Conservation (phyloP, 2,329 filamentous ascomycete species). For the Grosmannia clavigera region DNA sequence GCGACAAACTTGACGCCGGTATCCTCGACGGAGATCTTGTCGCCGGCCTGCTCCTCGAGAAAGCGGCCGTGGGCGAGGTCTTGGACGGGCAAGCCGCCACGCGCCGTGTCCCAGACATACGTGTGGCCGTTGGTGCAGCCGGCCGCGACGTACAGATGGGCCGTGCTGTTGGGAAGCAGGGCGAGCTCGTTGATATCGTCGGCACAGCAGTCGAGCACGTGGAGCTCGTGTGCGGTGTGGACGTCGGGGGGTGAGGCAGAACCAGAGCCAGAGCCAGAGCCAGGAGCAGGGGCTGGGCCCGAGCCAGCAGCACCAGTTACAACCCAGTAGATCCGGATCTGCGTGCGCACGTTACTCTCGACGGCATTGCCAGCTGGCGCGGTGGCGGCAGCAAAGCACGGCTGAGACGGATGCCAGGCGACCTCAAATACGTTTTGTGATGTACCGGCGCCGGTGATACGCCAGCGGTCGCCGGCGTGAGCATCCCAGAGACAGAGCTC, state of each 20-base stretch:
- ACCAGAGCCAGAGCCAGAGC: background rate
- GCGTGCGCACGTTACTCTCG: constrained; percentile 35
- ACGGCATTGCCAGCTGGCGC: constrained; percentile 35
- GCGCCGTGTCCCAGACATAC: constrained; percentile 51
- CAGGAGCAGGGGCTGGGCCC: background rate
- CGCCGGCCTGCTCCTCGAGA: constrained; percentile 17
- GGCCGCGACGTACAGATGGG: constrained; percentile 43
- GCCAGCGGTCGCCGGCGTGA: constrained; percentile 26
- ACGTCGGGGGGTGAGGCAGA: background rate
- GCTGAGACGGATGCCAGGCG: constrained; percentile 44
- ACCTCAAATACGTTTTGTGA: constrained; percentile 53
- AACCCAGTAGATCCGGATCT: constrained; percentile 41
- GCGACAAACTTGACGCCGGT: constrained; percentile 51
- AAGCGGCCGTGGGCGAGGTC: constrained; percentile 38
- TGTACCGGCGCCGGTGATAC: constrained; percentile 33
- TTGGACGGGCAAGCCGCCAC: constrained; percentile 43
- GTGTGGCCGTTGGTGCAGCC: constrained; percentile 49
- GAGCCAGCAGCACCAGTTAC: constrained; percentile 7
- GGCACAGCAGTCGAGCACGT: constrained; percentile 46
- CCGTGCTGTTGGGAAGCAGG: constrained; percentile 40
- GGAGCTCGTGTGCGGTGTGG: constrained; percentile 30
- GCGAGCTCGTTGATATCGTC: constrained; percentile 51
- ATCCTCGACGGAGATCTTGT: constrained; percentile 30
- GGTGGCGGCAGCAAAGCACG: constrained; percentile 44
- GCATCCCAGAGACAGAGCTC: constrained; percentile 51